Percentiles rank a stretch among this genome's conserved stretches.
Evolutionary conservation across 345 rosid species (phyloP).

Genomic region (Arabidopsis arenosa): DNA sequence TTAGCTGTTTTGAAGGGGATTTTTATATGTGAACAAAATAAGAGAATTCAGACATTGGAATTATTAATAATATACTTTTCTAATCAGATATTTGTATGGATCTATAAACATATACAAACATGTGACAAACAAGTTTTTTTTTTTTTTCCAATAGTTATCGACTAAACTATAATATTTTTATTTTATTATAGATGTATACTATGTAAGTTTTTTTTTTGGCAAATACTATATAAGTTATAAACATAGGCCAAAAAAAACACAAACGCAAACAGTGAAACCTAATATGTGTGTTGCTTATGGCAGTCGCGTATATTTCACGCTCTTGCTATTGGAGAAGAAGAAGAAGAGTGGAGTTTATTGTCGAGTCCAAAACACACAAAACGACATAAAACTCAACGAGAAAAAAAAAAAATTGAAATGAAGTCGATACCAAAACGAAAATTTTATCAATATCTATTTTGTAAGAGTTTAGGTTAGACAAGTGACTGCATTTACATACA

Average conservation of each 20-base stretch:
- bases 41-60: not conserved
- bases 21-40: not conserved
- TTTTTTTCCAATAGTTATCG: no score
- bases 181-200: no score
- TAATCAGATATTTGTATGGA: not conserved
- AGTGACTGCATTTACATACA: constrained; percentile 47
- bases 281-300: not conserved
- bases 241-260: not conserved
- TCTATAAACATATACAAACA: no score
- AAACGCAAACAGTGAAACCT: constrained; percentile 1
- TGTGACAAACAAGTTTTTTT: no score
- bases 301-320: constrained; percentile 38
- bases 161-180: no score
- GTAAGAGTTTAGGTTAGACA: constrained; percentile 50
- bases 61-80: not conserved
- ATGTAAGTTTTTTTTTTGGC: not conserved
- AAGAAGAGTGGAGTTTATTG: constrained; percentile 9
- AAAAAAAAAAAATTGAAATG: constrained; percentile 19
- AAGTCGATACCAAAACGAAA: constrained; percentile 37
- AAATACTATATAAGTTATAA: not conserved
- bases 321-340: constrained; percentile 17
- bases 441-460: constrained; percentile 14
- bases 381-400: constrained; percentile 40
- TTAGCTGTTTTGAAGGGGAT: not conserved
- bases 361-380: constrained; percentile 42